Conservation (phyloP, 2,329 filamentous ascomycete genomes). For the Verticillium albo-atrum region DNA sequence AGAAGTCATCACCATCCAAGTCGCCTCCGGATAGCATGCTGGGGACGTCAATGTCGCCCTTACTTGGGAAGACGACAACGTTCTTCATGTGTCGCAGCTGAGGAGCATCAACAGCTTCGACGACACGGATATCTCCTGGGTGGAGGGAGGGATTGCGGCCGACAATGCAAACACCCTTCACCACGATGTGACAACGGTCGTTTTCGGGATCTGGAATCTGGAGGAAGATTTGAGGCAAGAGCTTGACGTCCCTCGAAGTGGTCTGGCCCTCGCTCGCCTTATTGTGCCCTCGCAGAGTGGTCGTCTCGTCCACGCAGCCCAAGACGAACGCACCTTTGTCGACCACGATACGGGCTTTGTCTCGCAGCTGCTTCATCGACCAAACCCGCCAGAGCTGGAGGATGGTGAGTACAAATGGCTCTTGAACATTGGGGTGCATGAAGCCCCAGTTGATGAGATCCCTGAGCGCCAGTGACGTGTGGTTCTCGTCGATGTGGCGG, state of each 20-base stretch:
- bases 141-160: constrained; percentile 93
- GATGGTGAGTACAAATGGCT: constrained; percentile 79
- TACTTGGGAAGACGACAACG: constrained; percentile 82
- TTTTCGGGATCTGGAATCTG: constrained; percentile 63
- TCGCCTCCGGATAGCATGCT: constrained; percentile 97
- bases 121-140: constrained; percentile 84
- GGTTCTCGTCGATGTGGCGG: constrained; percentile 79
- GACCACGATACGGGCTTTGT: constrained; percentile 83
- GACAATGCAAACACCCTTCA: constrained; percentile 75
- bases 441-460: constrained; percentile 78
- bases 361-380: constrained; percentile 85
- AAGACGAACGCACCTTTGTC: constrained; percentile 82
- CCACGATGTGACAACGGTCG: constrained; percentile 53
- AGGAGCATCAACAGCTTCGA: constrained; percentile 73
- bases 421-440: constrained; percentile 52
- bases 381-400: constrained; percentile 83
- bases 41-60: constrained; percentile 76
- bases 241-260: constrained; percentile 36
- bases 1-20: constrained; percentile 92
- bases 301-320: constrained; percentile 84
- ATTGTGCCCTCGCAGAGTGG: constrained; percentile 67
- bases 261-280: constrained; percentile 34
- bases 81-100: constrained; percentile 73
- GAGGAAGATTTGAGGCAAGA: constrained; percentile 82
- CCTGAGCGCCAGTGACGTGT: constrained; percentile 69